Evolutionary conservation across 2,329 filamentous ascomycete species (phyloP).

Genomic region (Clonostachys byssicola): DNA sequence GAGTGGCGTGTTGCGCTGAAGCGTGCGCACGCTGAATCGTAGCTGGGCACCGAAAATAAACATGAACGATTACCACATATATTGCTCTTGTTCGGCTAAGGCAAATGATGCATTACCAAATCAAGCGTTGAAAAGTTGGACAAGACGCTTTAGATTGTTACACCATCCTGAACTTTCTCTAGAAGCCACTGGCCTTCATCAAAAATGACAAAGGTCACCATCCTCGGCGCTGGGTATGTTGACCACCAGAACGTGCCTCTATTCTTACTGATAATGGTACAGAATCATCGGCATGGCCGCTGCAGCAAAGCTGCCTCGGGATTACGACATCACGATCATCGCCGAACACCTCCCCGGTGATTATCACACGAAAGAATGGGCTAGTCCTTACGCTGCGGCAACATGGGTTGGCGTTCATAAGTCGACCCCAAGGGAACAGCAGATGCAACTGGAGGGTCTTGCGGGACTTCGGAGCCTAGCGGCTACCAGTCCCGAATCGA

Average conservation of each 20-base stretch:
- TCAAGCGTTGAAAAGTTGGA: no score
- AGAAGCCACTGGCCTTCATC: no score
- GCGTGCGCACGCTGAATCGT: no score
- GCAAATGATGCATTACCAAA: no score
- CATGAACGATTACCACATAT: no score
- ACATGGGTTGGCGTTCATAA: conserved; percentile 14
- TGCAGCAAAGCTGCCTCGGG: conserved; percentile 14
- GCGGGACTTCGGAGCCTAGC: conserved; percentile 3
- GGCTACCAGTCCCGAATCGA: conserved; percentile 3
- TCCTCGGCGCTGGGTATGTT: conserved; percentile 1
- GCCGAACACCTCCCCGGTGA: conserved; percentile 22
- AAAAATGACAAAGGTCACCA: conserved; percentile 1
- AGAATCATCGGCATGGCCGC: conserved; percentile 23
- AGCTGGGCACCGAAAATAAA: no score
- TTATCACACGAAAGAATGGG: conserved; percentile 14
- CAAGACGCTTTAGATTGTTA: no score
- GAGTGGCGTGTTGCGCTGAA: no score
- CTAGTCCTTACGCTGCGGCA: conserved; percentile 24
- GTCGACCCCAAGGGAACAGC: conserved; percentile 2
- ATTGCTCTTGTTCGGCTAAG: no score
- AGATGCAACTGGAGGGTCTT: conserved; percentile 17
- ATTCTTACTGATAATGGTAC: neutral
- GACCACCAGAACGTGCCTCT: neutral
- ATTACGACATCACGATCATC: conserved; percentile 20
- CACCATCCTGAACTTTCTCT: no score